A percentile compares a stretch with the other conserved stretches of the same genome.
Evolutionary conservation across 305 asterid species (phyloP).

Genomic region (Solanum hybrid): DNA sequence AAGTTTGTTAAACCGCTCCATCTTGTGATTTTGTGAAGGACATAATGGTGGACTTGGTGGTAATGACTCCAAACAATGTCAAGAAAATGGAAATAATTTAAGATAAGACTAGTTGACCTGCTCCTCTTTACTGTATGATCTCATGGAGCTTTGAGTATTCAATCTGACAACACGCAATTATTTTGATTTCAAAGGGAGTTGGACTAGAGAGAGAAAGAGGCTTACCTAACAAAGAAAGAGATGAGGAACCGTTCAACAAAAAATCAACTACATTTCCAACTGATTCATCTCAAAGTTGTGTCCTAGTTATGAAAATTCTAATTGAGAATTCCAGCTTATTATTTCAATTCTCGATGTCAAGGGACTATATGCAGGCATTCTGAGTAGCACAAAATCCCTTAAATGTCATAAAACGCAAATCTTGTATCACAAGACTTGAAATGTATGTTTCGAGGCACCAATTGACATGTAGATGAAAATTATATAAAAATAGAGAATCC

Average conservation of each 20-base stretch:
- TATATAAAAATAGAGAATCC: background rate
- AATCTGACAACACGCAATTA: background rate
- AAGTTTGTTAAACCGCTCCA: constrained; percentile 86
- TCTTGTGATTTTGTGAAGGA: constrained; percentile 20
- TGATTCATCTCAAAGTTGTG: background rate
- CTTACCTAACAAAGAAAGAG: constrained; percentile 31
- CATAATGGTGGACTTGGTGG: constrained; percentile 59
- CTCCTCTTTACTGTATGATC: constrained; percentile 1
- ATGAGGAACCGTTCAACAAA: constrained; percentile 55
- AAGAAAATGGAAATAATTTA: background rate
- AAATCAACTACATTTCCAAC: constrained; percentile 13
- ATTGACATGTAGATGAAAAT: background rate
- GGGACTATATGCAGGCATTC: background rate
- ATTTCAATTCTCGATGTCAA: background rate
- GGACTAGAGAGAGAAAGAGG: constrained; percentile 10
- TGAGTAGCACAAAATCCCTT: background rate
- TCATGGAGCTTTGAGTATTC: background rate
- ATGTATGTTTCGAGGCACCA: background rate
- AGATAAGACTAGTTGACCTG: constrained; percentile 1
- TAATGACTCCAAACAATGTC: constrained; percentile 14
- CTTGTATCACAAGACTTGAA: background rate
- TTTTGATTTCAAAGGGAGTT: background rate
- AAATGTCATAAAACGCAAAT: background rate
- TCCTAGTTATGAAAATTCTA: background rate
- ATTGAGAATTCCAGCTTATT: background rate